phyloP scores from a whole-genome alignment of 2,329 filamentous ascomycete genomes.

The Alternaria angustiovoidea region DNA sequence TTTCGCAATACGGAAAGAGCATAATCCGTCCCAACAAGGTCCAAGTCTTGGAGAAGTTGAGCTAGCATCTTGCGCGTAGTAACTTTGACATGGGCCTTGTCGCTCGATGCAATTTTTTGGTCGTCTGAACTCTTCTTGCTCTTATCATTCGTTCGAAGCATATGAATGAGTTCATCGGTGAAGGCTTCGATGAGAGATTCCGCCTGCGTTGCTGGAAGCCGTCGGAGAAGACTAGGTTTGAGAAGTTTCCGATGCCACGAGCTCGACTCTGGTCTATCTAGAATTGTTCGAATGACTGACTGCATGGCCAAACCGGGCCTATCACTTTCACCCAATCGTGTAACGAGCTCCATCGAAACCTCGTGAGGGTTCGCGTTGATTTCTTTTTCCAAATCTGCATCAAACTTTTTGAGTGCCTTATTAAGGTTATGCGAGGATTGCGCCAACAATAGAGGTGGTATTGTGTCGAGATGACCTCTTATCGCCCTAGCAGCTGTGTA shows the following conservation, averaged over 20 bases:
- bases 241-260: slow-evolving; percentile 55
- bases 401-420: slow-evolving; percentile 6
- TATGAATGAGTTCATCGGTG: slow-evolving; percentile 39
- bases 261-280: slow-evolving; percentile 49
- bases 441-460: slow-evolving; percentile 32
- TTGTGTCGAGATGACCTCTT: slow-evolving; percentile 11
- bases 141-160: slow-evolving; percentile 29
- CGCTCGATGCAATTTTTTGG: not conserved
- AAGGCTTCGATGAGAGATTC: slow-evolving; percentile 39
- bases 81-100: slow-evolving; percentile 46
- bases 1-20: slow-evolving; percentile 42
- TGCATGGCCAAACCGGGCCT: slow-evolving; percentile 40
- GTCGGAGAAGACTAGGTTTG: slow-evolving; percentile 39
- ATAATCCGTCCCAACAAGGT: slow-evolving; percentile 43
- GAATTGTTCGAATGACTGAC: slow-evolving; percentile 38
- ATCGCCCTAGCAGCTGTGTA: slow-evolving; percentile 13
- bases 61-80: slow-evolving; percentile 56
- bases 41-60: slow-evolving; percentile 46
- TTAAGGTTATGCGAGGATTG: slow-evolving; percentile 26
- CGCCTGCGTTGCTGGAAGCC: slow-evolving; percentile 43
- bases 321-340: slow-evolving; percentile 39
- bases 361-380: slow-evolving; percentile 26
- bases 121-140: not conserved
- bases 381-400: slow-evolving; percentile 1
- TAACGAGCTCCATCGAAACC: slow-evolving; percentile 35